Base-by-base conservation (phyloP, 2,329 filamentous ascomycete species). In the Hymenotorrendiella dingleyae region DNA sequence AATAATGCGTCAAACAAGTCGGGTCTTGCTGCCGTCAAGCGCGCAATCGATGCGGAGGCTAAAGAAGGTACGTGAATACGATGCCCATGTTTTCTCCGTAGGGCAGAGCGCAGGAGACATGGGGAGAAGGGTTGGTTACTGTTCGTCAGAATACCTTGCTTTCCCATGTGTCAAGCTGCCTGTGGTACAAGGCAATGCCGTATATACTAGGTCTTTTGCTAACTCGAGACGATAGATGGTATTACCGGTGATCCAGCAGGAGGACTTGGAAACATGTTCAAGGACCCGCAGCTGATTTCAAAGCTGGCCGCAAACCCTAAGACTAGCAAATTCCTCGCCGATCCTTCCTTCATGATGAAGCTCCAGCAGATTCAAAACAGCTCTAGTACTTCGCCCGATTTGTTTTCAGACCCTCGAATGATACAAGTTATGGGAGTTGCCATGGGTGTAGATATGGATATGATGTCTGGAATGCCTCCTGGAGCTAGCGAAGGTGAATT, bases 301-400 rank as follows among this genome's bases (percentile, higher is more conserved):
- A 98, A 98, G 73, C 82, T 98, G 45, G 89, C 90, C 50, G 77
- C 70, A 57, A 97, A 97, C 72, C 93, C 94, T 50, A 97, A 97
- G 80, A 98, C 94, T 9, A 82, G 84, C 52, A 64, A 73, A 10
- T 79, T 85, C 57, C 80, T 98, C 23, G 83, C 80, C 45, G 93
- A 98, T 60, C 75, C 83, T 8, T 71, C 79, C 21, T 98, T 98
- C 70, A 94, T 98, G 84, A 70, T 74, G 52, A 97, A 95, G 70
- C 74, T 98, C 45, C 82, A 93, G 65, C 74, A 80, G 38, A 71
- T 97, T 50, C 81, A 85, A 68, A 72, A 80, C 54, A 93, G 96
- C 68, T 90, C 93, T 5, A 78, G 80, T 58, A 82, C 79, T 56
- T 77, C 88, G 35, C 82, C 86, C 50, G 79, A 85, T 46, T 78